Conservation (phyloP, 106 monocot genomes). For the Platanthera guangdongensis region DNA sequence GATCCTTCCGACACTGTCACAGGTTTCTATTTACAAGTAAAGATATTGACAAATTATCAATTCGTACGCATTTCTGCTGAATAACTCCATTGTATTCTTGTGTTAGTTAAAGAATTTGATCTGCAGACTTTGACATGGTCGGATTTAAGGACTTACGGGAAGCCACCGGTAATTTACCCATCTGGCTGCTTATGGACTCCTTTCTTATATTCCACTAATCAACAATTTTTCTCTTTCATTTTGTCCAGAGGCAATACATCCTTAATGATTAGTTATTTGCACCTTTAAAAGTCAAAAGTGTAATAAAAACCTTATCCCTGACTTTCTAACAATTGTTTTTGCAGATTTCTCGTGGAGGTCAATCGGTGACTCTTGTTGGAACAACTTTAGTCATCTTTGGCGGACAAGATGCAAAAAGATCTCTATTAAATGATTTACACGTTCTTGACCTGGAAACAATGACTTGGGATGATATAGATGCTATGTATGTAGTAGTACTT, state of each 20-base stretch:
- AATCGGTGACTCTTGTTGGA: conserved; percentile 88
- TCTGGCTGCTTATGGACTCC: neutral
- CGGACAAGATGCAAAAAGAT: conserved; percentile 96
- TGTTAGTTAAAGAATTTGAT: conserved; percentile 93
- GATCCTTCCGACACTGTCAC: conserved; percentile 83
- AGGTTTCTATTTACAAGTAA: conserved; percentile 32
- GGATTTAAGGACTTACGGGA: conserved; percentile 83
- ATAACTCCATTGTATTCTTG: conserved; percentile 5
- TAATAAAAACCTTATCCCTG: neutral
- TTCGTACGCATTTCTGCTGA: neutral
- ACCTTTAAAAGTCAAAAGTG: neutral
- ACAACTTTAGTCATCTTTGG: conserved; percentile 90
- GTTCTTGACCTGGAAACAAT: conserved; percentile 99
- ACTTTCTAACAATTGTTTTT: conserved; percentile 2
- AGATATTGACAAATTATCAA: neutral
- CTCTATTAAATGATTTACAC: conserved; percentile 91
- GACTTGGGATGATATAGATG: conserved; percentile 98
- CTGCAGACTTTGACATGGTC: conserved; percentile 79
- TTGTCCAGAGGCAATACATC: neutral
- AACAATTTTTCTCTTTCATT: neutral
- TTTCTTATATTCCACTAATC: neutral
- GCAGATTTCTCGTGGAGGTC: conserved; percentile 93
- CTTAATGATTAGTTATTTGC: neutral
- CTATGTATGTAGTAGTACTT: conserved; percentile 54
- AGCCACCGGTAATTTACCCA: conserved; percentile 65